Base-by-base conservation (phyloP, 192 early-diverging fungal genomes). In the Glomus cerebriforme region DNA sequence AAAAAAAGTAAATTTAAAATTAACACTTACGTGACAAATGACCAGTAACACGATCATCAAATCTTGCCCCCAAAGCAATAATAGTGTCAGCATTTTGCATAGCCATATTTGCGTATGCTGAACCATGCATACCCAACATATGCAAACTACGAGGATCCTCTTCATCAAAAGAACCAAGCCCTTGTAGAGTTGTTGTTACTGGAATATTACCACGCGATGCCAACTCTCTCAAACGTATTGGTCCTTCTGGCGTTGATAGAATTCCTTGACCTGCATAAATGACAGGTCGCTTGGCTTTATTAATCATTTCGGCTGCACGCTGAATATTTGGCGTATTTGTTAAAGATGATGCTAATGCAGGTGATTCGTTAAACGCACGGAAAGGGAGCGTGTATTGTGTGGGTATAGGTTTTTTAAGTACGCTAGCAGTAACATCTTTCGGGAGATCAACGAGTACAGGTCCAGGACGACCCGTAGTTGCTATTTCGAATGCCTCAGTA, bases 121-220 rank as follows among this genome's bases (percentile, higher is more conserved):
- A 89, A 26, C 98, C 98, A 86, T 99, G 98, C 98, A 99, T 99
- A 81, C 98, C 98, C 31, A 99, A 90, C 98, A 99, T 99, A 83
- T 98, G 96, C 76, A 99, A 86, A 66, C 92, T 92, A 71, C 88
- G 90, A 12, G 94, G 93, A 85, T 98, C 94, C 54, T 87, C 79
- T 83, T 99, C 98, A 82, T 98, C 97, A 84, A 95, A 98, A 19
- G 93, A 93, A 78, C 97, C 98, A 58, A 98, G 88, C 59, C 95
- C 96, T 81, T 93, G 89, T 34, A 98, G 88, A 35, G 97, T 98
- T n/a, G 97, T 98, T 12, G 97, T 99, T 13, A 99, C 97, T 7
- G 98, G 98, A 79, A 98, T 93, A 84, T 97, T 96, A 80, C 92
- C 95, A 75, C 89, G 88, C 54, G 94, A 90, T 10, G 92, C 96